Percentiles rank a stretch among this genome's conserved stretches.
phyloP scores from a whole-genome alignment of 306 rosid genomes.

The Lathyrus tuberosus region DNA sequence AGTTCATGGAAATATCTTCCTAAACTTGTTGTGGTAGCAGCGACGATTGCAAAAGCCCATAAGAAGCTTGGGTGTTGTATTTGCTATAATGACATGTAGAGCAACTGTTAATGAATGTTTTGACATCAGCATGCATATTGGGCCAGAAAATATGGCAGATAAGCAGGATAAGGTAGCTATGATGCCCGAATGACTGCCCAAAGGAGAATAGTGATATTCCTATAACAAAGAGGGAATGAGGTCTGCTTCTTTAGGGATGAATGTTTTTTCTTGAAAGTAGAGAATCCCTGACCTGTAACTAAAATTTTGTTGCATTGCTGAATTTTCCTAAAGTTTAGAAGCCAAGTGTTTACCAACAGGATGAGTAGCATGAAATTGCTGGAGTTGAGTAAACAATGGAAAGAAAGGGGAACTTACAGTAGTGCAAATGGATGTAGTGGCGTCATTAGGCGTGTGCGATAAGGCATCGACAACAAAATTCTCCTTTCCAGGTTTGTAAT shows the following conservation, averaged over 20 bases:
- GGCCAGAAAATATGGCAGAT: background rate
- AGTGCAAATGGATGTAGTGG: background rate
- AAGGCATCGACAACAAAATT: background rate
- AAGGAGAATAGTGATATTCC: background rate
- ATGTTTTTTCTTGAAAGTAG: background rate
- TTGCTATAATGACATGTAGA: background rate
- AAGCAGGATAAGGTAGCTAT: background rate
- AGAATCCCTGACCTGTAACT: background rate
- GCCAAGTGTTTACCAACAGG: background rate
- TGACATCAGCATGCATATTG: background rate
- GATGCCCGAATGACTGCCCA: background rate
- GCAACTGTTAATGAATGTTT: no score
- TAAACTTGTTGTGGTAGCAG: background rate
- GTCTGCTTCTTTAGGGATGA: background rate
- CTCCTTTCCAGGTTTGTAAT: background rate
- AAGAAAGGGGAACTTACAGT: background rate
- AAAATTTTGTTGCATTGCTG: background rate
- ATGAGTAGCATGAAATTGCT: background rate
- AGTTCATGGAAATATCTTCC: background rate
- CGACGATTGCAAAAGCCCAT: background rate
- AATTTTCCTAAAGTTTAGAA: background rate
- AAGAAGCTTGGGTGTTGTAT: background rate
- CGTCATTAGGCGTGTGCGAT: background rate
- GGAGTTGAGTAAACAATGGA: background rate
- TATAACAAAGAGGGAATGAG: background rate